Conservation (phyloP, 805 yeast genomes). For the Lipomyces kockii region DNA sequence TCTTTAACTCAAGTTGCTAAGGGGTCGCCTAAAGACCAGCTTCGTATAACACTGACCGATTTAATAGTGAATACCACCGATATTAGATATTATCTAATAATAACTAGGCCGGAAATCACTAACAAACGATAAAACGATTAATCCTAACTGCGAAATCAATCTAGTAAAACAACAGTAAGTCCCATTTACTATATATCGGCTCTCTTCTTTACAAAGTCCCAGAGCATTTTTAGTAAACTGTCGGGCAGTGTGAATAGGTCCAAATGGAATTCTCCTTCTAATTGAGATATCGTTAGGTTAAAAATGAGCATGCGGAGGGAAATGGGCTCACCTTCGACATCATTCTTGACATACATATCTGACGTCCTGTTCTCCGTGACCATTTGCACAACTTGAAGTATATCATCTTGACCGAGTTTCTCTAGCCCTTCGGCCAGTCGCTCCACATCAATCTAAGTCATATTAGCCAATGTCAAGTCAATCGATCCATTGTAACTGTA, state of each 20-base stretch:
- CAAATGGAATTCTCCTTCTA: conserved; percentile 94
- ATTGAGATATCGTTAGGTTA: background rate
- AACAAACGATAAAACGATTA: background rate
- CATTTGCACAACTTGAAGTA: conserved; percentile 95
- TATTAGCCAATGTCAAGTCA: conserved; percentile 9
- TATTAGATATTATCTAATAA: background rate
- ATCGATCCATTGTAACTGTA: background rate
- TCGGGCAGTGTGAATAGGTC: conserved; percentile 94
- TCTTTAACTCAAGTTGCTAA: background rate
- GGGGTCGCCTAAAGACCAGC: background rate
- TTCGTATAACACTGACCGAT: background rate
- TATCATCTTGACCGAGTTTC: conserved; percentile 86
- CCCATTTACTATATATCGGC: conserved; percentile 12
- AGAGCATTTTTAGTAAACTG: conserved; percentile 82
- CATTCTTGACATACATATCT: conserved; percentile 94
- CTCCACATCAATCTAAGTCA: conserved; percentile 72
- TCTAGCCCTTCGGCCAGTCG: conserved; percentile 88
- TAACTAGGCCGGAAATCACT: background rate
- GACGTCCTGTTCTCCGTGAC: conserved; percentile 93
- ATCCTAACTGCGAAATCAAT: background rate
- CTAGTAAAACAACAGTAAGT: background rate
- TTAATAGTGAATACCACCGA: background rate
- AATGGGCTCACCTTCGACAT: conserved; percentile 62
- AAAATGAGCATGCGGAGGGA: background rate
- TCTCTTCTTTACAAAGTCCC: conserved; percentile 79